Evolutionary conservation across 2,329 filamentous ascomycete species (phyloP).

Genomic region (Colletotrichum tabaci): DNA sequence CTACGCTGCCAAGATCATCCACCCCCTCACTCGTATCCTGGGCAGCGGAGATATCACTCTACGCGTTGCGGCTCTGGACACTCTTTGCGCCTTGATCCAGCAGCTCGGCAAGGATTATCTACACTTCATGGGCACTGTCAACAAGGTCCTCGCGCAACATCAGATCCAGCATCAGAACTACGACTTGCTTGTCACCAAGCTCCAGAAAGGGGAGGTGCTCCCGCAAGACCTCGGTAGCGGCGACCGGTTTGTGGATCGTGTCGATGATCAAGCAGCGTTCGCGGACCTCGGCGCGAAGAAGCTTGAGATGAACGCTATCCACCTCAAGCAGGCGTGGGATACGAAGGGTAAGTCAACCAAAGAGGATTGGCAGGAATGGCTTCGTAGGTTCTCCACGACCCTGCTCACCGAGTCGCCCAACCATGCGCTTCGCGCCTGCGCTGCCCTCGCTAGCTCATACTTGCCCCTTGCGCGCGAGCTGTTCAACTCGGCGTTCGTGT

Average conservation of each 20-base stretch:
- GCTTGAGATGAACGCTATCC: conserved; percentile 96
- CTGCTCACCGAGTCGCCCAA: conserved; percentile 96
- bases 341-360: conserved; percentile 96
- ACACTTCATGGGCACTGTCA: conserved; percentile 93
- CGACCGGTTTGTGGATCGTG: conserved; percentile 81
- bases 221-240: conserved; percentile 94
- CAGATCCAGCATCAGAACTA: conserved; percentile 93
- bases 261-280: conserved; percentile 81
- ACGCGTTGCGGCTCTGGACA: conserved; percentile 89
- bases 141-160: conserved; percentile 84
- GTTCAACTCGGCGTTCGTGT: conserved; percentile 99
- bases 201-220: conserved; percentile 95
- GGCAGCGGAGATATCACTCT: conserved; percentile 80
- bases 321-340: conserved; percentile 97
- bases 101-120: conserved; percentile 96
- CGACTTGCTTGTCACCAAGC: conserved; percentile 89
- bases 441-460: conserved; percentile 90
- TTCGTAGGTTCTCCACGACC: conserved; percentile 95
- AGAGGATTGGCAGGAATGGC: conserved; percentile 99
- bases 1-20: conserved; percentile 95
- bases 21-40: conserved; percentile 89
- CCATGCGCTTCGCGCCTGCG: conserved; percentile 93
- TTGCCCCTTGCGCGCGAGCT: conserved; percentile 91
- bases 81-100: conserved; percentile 93
- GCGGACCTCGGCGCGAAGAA: conserved; percentile 93